Base-by-base conservation (phyloP, 176 grass and related monocot genomes). In the Urochloa ruziziensis region DNA sequence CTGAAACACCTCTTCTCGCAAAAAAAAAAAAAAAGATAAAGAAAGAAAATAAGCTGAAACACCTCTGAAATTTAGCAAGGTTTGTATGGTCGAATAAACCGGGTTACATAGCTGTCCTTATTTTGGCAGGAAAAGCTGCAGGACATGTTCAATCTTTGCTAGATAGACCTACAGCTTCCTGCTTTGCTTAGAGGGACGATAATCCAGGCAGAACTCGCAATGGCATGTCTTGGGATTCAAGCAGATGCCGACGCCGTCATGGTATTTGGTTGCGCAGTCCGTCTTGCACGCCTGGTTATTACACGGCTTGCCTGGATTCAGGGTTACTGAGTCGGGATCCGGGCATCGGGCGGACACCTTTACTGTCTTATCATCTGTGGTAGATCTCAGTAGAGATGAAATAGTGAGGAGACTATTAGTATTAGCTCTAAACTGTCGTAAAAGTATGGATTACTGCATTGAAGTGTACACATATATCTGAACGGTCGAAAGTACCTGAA, bases 181-280 rank as follows among this genome's bases (percentile, higher is more conserved):
- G 43, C 4, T 65, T 65, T 10, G 60, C 12, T 28, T 29, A 8
- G 60, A 56, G 0, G 62, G 58, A 33, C 12, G 67, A 70, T 0
- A n/a, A 49, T 79, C 77, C 10, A 65, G 60, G 42, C 77, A 79
- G 77, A 1, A 65, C 60, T 79, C 60, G 60, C 77, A 79, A 4
- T 65, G 2, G 21, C 77, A 79, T 24, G 28, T 29, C 2, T 10
- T n/a, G 10, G 28, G 18, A 16, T 48, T 14, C 42, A 79, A 5
- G 60, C 76, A 79, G 10, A 34, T n/a, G 29, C 77, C 77, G 29
- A 80, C 1, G 21, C 77, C 77, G 19, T 11, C 77, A 0, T 52
- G 61, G 44, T 66, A 80, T 34, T 51, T 61, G 3, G 17, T 15
- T 44, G 60, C 77, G 43, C 77, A 66, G 0, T 1, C 3, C 19